These are phyloP conservation scores for Triticum dicoccoides DNA, from an alignment of 176 grass and related monocot genomes.

Conservation along the genomic window DNA sequence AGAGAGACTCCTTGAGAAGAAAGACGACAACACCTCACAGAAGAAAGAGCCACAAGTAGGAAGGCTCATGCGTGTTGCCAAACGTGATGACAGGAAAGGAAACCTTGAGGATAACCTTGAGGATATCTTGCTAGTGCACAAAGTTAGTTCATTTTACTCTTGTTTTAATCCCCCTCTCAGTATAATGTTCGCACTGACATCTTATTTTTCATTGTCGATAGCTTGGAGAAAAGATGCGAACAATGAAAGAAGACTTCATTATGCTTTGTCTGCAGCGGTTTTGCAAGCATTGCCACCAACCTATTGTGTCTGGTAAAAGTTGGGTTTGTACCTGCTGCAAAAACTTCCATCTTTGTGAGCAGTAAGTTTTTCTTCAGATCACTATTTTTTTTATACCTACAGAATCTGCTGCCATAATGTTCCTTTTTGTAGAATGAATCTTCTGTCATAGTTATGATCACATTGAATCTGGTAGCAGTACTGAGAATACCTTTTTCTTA, in stretches of 20 bases:
- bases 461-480: neutral
- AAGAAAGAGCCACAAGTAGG: conserved; percentile 71
- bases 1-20: conserved; percentile 70
- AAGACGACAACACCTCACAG: conserved; percentile 55
- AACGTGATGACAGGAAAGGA: conserved; percentile 67
- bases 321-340: conserved; percentile 86
- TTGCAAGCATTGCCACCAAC: conserved; percentile 78
- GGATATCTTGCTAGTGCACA: conserved; percentile 79
- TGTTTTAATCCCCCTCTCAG: neutral
- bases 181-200: neutral
- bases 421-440: neutral
- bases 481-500: neutral
- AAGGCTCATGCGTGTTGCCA: conserved; percentile 75
- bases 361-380: conserved; percentile 54
- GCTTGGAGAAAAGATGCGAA: conserved; percentile 84
- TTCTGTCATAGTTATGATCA: neutral
- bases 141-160: conserved; percentile 40
- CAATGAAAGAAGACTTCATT: conserved; percentile 93
- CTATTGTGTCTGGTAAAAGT: conserved; percentile 61
- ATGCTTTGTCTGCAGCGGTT: conserved; percentile 82
- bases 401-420: neutral
- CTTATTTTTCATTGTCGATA: conserved; percentile 36
- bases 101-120: conserved; percentile 74
- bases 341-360: conserved; percentile 82
- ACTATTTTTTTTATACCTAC: conserved; percentile 2